Evolutionary conservation across 2,329 filamentous ascomycete species (phyloP).

Genomic region (Epichloe sibirici): DNA sequence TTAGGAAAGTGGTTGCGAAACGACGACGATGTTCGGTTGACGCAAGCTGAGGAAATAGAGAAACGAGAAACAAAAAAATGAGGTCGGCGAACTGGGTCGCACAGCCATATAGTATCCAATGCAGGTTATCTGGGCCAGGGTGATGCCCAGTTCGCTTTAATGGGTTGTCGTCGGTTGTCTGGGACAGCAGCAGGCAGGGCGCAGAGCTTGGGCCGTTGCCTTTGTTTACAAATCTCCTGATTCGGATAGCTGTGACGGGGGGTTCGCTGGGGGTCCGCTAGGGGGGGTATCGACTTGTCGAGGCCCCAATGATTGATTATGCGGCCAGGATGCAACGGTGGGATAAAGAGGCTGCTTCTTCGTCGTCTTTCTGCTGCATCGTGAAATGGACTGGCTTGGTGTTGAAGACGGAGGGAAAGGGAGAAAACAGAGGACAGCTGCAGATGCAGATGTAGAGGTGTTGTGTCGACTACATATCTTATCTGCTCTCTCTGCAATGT

Average conservation of each 20-base stretch:
- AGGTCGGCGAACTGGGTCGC: slow-evolving; percentile 1
- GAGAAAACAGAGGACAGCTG: neutral
- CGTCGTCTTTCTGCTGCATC: slow-evolving; percentile 11
- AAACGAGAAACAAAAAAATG: neutral
- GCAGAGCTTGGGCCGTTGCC: slow-evolving; percentile 18
- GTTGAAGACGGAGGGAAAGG: slow-evolving; percentile 5
- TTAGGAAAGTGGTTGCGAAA: neutral
- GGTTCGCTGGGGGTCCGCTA: slow-evolving; percentile 1
- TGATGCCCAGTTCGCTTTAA: slow-evolving; percentile 5
- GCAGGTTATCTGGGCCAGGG: slow-evolving; percentile 1
- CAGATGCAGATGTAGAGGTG: neutral
- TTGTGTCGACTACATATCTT: neutral
- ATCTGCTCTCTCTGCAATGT: neutral
- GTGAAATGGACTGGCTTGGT: slow-evolving; percentile 9
- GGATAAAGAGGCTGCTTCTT: slow-evolving; percentile 5
- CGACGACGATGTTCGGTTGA: neutral
- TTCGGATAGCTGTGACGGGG: slow-evolving; percentile 22
- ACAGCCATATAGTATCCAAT: slow-evolving; percentile 2
- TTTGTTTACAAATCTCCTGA: slow-evolving; percentile 30
- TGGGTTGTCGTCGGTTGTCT: slow-evolving; percentile 17
- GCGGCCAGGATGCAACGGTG: slow-evolving; percentile 5
- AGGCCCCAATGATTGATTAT: neutral
- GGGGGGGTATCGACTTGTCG: neutral
- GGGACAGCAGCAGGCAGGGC: slow-evolving; percentile 19
- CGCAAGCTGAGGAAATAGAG: neutral